Evolutionary conservation across 352 stramenopile genomes (phyloP).

Genomic region (Phytophthora foliorum): DNA sequence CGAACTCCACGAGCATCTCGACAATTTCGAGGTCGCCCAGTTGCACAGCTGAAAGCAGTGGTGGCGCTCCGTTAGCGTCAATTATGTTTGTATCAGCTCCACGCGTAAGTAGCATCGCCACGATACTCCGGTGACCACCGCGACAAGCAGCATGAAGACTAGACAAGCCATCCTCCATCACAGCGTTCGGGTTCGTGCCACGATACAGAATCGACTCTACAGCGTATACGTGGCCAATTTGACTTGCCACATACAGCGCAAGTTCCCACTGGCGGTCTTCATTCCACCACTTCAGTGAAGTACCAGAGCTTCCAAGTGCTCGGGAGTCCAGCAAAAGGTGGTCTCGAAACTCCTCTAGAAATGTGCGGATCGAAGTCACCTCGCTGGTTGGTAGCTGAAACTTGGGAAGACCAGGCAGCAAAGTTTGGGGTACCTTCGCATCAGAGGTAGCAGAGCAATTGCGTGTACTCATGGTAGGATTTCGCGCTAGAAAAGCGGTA

Average conservation of each 20-base stretch:
- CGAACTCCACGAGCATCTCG: conserved; percentile 53
- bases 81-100: conserved; percentile 54
- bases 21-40: conserved; percentile 56
- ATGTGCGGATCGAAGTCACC: conserved; percentile 46
- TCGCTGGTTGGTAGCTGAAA: conserved; percentile 43
- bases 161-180: conserved; percentile 47
- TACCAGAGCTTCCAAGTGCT: conserved; percentile 30
- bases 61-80: conserved; percentile 53
- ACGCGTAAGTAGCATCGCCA: conserved; percentile 51
- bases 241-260: conserved; percentile 58
- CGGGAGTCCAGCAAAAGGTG: conserved; percentile 51
- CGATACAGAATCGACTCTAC: conserved; percentile 57
- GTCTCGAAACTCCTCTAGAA: conserved; percentile 60
- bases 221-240: conserved; percentile 56
- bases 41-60: conserved; percentile 62
- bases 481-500: conserved; percentile 31
- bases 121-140: conserved; percentile 56
- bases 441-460: conserved; percentile 4
- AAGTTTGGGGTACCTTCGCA: conserved; percentile 29
- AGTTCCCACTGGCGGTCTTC: conserved; percentile 61
- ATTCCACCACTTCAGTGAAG: conserved; percentile 24
- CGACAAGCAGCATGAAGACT: conserved; percentile 61
- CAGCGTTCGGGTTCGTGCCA: conserved; percentile 51
- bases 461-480: conserved; percentile 25
- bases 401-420: conserved; percentile 46